Conservation (phyloP, 2,329 filamentous ascomycete species). For the Epichloe gansuensis region DNA sequence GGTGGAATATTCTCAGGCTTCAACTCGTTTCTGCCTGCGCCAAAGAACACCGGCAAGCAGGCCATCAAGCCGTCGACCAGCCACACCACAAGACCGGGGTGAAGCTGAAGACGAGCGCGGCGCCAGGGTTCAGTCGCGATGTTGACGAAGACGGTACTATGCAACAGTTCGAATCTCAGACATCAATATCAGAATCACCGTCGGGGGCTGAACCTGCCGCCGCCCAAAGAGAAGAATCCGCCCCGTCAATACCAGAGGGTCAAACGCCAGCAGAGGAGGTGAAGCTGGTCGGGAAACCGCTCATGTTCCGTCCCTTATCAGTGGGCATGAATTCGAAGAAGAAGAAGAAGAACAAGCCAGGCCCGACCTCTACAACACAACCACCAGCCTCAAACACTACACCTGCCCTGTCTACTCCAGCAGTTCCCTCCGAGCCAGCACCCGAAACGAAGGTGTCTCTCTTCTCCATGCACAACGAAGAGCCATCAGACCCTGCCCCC, state of each 20-base stretch:
- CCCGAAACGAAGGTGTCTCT: constrained; percentile 49
- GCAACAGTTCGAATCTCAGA: constrained; percentile 4
- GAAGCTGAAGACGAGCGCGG: constrained; percentile 70
- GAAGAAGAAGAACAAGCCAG: constrained; percentile 31
- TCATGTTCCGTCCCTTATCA: constrained; percentile 83
- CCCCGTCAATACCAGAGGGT: constrained; percentile 40
- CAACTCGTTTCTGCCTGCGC: constrained; percentile 75
- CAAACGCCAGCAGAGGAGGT: constrained; percentile 51
- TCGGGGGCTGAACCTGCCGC: constrained; percentile 24
- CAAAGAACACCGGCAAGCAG: constrained; percentile 47
- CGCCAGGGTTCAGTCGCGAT: constrained; percentile 67
- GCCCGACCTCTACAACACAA: constrained; percentile 3
- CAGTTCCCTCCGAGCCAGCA: constrained; percentile 10
- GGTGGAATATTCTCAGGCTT: constrained; percentile 65
- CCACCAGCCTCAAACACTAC: constrained; percentile 8
- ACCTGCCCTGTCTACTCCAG: background rate
- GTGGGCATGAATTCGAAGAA: constrained; percentile 65
- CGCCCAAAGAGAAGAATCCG: constrained; percentile 28
- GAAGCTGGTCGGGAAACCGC: constrained; percentile 62
- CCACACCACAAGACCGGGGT: constrained; percentile 29
- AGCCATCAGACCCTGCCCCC: constrained; percentile 15
- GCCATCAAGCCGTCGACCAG: constrained; percentile 12
- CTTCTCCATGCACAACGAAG: constrained; percentile 49
- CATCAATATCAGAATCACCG: background rate
- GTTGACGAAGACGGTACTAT: constrained; percentile 13